Base-by-base conservation (phyloP, 2,329 filamentous ascomycete genomes). In the Trichophyton mentagrophytes region DNA sequence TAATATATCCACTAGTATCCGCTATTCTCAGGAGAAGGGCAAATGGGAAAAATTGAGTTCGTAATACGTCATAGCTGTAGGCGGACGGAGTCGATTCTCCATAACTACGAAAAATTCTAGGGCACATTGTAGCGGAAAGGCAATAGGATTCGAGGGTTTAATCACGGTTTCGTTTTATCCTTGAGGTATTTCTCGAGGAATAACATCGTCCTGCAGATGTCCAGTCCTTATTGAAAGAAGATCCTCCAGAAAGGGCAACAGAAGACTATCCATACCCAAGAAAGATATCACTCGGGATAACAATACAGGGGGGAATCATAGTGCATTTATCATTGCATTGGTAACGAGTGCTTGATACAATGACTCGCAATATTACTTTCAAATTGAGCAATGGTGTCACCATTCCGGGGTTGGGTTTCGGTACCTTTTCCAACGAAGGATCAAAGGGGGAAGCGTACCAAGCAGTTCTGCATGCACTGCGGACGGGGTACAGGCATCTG, bases 401-500 rank as follows among this genome's bases (percentile, higher is more conserved):
- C 27, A 79, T 79, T 30, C 76, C 76, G 22, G 74, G 76, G 20
- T 66, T 81, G 38, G 79, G 79, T 2, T 80, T 82, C 60, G 80
- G 80, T 3, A 82, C 79, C 40, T 82, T 78, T 79, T 79, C 81
- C 65, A 78, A 81, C 65, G 51, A 55, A 25, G 51, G 51, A 36
- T 36, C 51, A 5, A 55, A 55, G 27, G 73, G 73, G 64, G 72
- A 76, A 5, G 74, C 74, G 1, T 78, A 81, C 66, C 58, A 64
- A n/a, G 70, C 70, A 27, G 79, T 82, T 8, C 63, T 69, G 3
- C 74, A 78, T 58, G 77, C 77, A 3, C 69, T 82, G 42, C 74
- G 78, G 65, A 71, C 70, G 1, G 80, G 80, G 15, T 82, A 82
- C 65, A 71, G 79, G 20, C 80, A 82, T 65, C 81, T 83, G 61